phyloP scores from a whole-genome alignment of 2,329 filamentous ascomycete species.

The Penicillium sp. region DNA sequence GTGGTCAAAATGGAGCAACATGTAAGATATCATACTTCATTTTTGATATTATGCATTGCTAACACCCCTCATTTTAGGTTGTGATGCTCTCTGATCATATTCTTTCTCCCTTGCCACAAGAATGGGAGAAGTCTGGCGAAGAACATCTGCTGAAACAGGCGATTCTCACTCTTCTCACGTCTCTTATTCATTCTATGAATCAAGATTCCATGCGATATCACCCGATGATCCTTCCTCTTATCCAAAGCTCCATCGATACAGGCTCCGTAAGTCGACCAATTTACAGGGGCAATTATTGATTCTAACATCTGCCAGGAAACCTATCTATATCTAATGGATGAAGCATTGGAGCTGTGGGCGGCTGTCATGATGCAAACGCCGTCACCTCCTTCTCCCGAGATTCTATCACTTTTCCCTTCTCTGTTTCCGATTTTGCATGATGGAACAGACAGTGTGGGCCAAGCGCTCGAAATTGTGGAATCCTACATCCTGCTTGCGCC shows the following conservation, averaged over 20 bases:
- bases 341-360: slow-evolving; percentile 87
- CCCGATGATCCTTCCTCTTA: slow-evolving; percentile 76
- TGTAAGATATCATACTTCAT: slow-evolving; percentile 43
- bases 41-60: neutral
- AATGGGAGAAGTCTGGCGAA: slow-evolving; percentile 86
- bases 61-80: slow-evolving; percentile 49
- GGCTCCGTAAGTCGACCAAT: slow-evolving; percentile 60
- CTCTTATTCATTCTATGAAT: slow-evolving; percentile 85
- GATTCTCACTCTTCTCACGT: slow-evolving; percentile 81
- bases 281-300: too few species aligned
- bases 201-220: slow-evolving; percentile 78
- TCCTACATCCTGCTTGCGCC: slow-evolving; percentile 71
- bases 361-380: slow-evolving; percentile 71
- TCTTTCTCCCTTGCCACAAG: slow-evolving; percentile 74
- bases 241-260: slow-evolving; percentile 77
- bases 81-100: slow-evolving; percentile 75
- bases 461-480: slow-evolving; percentile 68
- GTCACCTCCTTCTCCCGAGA: slow-evolving; percentile 61
- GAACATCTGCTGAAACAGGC: slow-evolving; percentile 94
- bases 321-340: slow-evolving; percentile 83
- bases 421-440: slow-evolving; percentile 70
- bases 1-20: slow-evolving; percentile 81
- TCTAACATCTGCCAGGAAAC: too few species aligned
- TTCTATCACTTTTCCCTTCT: slow-evolving; percentile 66
- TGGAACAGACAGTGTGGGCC: slow-evolving; percentile 65